Evolutionary conservation across 768 basidiomycete species (phyloP), one percentile per base, ranked within the genome.

Genomic region (Cystofilobasidium capitatum): DNA sequence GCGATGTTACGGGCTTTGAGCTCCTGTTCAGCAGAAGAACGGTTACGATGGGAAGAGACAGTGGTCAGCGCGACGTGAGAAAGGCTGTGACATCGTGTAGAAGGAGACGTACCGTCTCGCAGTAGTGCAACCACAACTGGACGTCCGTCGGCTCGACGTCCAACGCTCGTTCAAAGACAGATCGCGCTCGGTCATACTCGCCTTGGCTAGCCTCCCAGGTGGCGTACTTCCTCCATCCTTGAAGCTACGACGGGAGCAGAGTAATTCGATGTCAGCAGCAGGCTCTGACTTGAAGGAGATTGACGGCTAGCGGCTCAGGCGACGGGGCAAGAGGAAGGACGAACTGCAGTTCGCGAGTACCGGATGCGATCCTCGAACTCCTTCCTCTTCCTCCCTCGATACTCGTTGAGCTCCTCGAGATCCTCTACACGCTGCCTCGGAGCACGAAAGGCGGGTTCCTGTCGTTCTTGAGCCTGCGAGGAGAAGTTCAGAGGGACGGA

Each of bases 1-100:
- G 94, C 89, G 62, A 99, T 90, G 74, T 99, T 98, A 70, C 96
- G 89, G 7, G 89, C 88, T 79, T 98, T 98, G 71, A 99, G 83
- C 77, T 99, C 96, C 76, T 78, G 70, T 2, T 40, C 29, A 44
- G 24, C 7, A 37, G 45, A 1, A 35, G 35, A 36, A 16, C n/a
- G n/a, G n/a, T n/a, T n/a, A n/a, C n/a, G n/a, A n/a, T n/a, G n/a
- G n/a, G n/a, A n/a, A n/a, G n/a, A n/a, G n/a, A n/a, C n/a, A n/a
- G n/a, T n/a, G n/a, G n/a, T n/a, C n/a, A n/a, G n/a, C n/a, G n/a
- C n/a, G n/a, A n/a, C n/a, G n/a, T n/a, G n/a, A n/a, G n/a, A n/a
- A n/a, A n/a, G n/a, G n/a, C n/a, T 4, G 47, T 2, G 2, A 29
- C 29, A 16, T 29, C 0, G 64, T 33, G 20, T 5, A 16, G 2